A percentile compares a stretch with the other conserved stretches of the same genome.
Conservation (phyloP, 1,284 basidiomycete species). For the Austroboletus novae-zelandiae region DNA sequence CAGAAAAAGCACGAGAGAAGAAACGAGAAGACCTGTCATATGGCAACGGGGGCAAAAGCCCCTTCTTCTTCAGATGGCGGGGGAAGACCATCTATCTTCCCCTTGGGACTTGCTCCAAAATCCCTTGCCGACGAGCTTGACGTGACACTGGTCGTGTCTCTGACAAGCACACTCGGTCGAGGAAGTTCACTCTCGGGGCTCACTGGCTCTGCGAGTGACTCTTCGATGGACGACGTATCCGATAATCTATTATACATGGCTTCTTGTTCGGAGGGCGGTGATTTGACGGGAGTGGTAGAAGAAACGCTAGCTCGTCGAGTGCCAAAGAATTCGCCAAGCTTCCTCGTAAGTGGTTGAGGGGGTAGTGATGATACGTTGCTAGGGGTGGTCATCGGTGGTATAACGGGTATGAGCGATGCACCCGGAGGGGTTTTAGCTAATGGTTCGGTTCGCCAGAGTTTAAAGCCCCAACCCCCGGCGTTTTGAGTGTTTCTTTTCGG, state of each 20-base stretch:
- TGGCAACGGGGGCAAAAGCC: constrained; percentile 27
- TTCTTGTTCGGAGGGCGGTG: constrained; percentile 36
- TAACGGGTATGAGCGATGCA: constrained; percentile 28
- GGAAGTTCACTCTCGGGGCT: constrained; percentile 49
- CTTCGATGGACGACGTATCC: constrained; percentile 50
- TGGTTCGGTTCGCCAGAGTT: constrained; percentile 57
- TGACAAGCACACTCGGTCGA: constrained; percentile 37
- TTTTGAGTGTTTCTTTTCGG: constrained; percentile 32
- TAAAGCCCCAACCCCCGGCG: constrained; percentile 53
- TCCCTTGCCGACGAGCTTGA: constrained; percentile 30
- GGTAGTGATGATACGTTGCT: constrained; percentile 23
- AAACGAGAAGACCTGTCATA: constrained; percentile 26
- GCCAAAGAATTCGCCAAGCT: constrained; percentile 68
- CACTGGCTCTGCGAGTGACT: constrained; percentile 46
- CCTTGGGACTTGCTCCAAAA: constrained; percentile 29
- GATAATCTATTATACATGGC: constrained; percentile 47
- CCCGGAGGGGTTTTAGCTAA: constrained; percentile 25
- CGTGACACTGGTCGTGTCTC: constrained; percentile 31
- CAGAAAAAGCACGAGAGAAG: constrained; percentile 7
- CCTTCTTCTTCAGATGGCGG: constrained; percentile 15
- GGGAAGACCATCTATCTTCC: constrained; percentile 17
- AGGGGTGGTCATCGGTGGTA: constrained; percentile 30
- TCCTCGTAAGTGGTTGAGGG: constrained; percentile 48
- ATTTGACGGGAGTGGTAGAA: constrained; percentile 36
- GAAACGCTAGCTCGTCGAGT: constrained; percentile 50